Evolutionary conservation across 495 filamentous ascomycete genomes (phyloP).

Genomic region (Xylaria castorea): DNA sequence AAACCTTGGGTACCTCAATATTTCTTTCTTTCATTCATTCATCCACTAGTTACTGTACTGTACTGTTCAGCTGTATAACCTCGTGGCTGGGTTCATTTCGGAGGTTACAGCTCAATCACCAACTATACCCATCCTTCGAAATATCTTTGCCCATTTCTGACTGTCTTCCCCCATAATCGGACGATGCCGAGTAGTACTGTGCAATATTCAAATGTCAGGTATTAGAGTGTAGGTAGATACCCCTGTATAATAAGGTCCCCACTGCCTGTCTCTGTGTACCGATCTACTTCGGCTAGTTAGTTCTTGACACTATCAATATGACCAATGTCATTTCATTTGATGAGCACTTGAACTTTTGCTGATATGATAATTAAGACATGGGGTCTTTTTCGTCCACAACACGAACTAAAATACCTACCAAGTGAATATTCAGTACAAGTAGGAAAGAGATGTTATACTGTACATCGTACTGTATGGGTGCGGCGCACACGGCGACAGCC

Average conservation of each 20-base stretch:
- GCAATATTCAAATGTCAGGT: background rate
- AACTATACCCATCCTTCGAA: background rate
- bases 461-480: background rate
- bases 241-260: background rate
- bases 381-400: background rate
- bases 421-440: background rate
- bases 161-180: background rate
- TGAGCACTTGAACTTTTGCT: background rate
- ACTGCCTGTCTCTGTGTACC: background rate
- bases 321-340: constrained; percentile 8
- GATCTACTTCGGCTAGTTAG: background rate
- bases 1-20: background rate
- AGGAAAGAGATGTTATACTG: background rate
- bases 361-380: background rate
- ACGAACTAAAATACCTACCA: background rate
- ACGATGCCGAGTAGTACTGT: constrained; percentile 12
- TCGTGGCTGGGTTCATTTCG: constrained; percentile 5
- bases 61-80: background rate
- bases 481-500: background rate
- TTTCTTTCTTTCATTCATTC: background rate
- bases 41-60: background rate
- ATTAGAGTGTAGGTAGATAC: background rate
- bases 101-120: background rate
- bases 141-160: background rate
- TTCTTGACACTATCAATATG: constrained; percentile 8